Evolutionary conservation across 1,284 basidiomycete species (phyloP), one percentile per base, ranked within the genome.

Genomic region (Singerocomus rubriflavus): DNA sequence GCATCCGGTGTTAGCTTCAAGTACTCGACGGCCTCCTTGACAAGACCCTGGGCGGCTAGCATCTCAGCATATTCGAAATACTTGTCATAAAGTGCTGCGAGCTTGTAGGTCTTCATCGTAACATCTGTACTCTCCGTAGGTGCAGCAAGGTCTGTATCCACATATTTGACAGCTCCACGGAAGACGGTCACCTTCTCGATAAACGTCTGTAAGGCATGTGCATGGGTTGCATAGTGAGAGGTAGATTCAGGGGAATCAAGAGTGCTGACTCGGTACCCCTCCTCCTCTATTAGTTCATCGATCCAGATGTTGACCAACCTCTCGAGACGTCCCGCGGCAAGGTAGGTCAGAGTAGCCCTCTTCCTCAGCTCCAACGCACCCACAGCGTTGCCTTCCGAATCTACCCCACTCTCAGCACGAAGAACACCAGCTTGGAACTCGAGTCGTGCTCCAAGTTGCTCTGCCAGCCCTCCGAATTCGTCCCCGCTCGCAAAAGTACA

Each of bases 141-240:
- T 10, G 60, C 56, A 6, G 60, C 60, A 33, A 98, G 75, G 58
- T 97, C 94, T 31, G 76, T 71, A 67, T 99, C 96, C 55, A 84
- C 78, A 69, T 98, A 99, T 34, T 81, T 82, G 47, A 92, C 91
- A 0, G 96, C 96, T 49, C 83, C 80, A 55, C 91, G 86, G 82
- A 99, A 99, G 36, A 97, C 85, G 1, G 92, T 87, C 37, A 98
- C 93, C 73, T 99, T 99, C 71, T 99, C 96, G 64, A 98, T 83
- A 72, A 99, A 96, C 0, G 88, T 88, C 70, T 98, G 94, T 31
- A 99, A 73, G 1, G 95, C 93, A 43, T 86, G 80, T 0, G 89
- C 93, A 62, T 96, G 94, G 0, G 90, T 87, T 8, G 92, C 85
- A 68, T 95, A 98, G 10, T 76, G 75, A 2, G 89, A 88, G 11